Evolutionary conservation across 495 filamentous ascomycete species (phyloP).

Genomic region (Talaromyces borbonicus): DNA sequence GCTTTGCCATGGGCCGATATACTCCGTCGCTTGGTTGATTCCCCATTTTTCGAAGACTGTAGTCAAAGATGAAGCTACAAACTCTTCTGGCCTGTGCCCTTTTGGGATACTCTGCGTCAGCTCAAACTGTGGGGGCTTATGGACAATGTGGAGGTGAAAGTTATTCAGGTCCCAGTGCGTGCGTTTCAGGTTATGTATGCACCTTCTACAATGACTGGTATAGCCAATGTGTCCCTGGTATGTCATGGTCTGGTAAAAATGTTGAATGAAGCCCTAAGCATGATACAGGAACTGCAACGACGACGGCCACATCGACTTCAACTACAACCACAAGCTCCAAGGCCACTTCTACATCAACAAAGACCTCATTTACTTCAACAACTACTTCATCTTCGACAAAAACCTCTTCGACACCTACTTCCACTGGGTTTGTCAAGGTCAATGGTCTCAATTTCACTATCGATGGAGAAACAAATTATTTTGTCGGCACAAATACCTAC

Average conservation of each 20-base stretch:
- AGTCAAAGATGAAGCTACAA: not conserved
- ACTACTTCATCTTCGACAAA: not conserved
- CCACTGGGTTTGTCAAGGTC: not conserved
- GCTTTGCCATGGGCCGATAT: not conserved
- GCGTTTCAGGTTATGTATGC: not conserved
- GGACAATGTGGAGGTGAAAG: not conserved
- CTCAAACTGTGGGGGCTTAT: not conserved
- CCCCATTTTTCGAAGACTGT: too few species aligned
- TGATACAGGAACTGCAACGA: not conserved
- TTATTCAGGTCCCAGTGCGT: not conserved
- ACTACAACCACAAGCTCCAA: not conserved
- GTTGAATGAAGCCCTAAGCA: not conserved
- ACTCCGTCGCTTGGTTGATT: too few species aligned
- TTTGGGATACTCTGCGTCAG: not conserved
- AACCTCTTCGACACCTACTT: not conserved
- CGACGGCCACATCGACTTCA: not conserved
- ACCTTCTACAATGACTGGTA: not conserved
- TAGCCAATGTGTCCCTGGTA: slow-evolving; percentile 1
- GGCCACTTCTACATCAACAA: too few species aligned
- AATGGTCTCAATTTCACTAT: slow-evolving; percentile 13
- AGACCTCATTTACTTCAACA: not conserved
- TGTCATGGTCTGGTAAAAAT: not conserved
- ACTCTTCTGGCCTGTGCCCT: not conserved
- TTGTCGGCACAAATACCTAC: slow-evolving; percentile 58
- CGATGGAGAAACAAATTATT: slow-evolving; percentile 24